Base-by-base conservation (phyloP, 2,329 filamentous ascomycete species). In the Colletotrichum australisinense region DNA sequence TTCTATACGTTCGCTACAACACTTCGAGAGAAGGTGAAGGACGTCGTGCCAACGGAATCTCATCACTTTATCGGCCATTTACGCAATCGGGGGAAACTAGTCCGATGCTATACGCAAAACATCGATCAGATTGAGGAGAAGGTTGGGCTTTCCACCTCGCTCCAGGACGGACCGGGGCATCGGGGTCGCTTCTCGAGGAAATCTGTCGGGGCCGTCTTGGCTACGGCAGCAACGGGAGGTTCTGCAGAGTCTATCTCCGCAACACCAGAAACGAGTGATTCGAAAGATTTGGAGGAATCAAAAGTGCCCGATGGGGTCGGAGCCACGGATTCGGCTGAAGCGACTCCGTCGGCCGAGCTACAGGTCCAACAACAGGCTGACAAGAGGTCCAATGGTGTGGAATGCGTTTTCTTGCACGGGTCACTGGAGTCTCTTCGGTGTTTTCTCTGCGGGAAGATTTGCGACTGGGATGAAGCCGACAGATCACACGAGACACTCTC, bases 91-190 rank as follows among this genome's bases (percentile, higher is more conserved):
- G 91, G 92, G 4, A 92, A 93, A 75, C 85, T 94, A 5, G 91
- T 93, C 38, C 86, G 92, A 52, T 93, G 92, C 77, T 94, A 94
- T 77, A 94, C 92, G 0, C 92, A 94, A 76, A 94, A 94, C 75
- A 94, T 94, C 75, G 92, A 94, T 76, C 90, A 91, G 74, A 89
- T 94, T 7, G 93, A 94, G 78, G 90, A 92, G 77, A 91, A 92
- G 69, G 91, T 93, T 56, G 92, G 92, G 4, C 84, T 94, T 4
- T 89, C 87, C 19, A 93, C 91, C 0, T 88, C 91, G 67, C 84
- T 94, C 9, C 83, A 85, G 12, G 85, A 88, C 38, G 92, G 92
- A 0, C 88, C 90, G 1, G 93, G 92, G 1, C 90, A 87, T 76
- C 87, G 89, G 53, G 87, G 88, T 12, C 85, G 91, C 2, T 92